Conservation (phyloP, 768 basidiomycete species). For the Suillus ampliporus region DNA sequence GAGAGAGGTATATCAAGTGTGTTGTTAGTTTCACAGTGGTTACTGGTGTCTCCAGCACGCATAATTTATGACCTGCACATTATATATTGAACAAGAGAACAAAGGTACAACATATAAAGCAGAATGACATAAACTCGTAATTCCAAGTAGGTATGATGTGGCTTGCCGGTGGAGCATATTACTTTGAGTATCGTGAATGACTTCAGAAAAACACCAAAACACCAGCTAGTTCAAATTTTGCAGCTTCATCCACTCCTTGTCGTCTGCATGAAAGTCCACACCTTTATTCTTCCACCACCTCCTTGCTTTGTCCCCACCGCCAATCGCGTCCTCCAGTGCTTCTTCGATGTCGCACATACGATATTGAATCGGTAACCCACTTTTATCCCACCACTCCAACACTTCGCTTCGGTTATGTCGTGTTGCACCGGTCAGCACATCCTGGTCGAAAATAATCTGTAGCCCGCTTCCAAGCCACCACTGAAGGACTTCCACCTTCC, state of each 20-base stretch:
- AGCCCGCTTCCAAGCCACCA: constrained; percentile 87
- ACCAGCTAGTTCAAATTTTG: constrained; percentile 66
- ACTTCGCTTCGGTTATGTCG: constrained; percentile 82
- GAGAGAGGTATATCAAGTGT: constrained; percentile 4
- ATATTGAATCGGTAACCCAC: constrained; percentile 80
- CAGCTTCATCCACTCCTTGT: constrained; percentile 89
- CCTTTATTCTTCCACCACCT: constrained; percentile 85
- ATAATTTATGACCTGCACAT: constrained; percentile 1
- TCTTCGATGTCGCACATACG: constrained; percentile 93
- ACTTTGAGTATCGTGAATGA: constrained; percentile 9
- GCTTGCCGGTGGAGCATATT: background rate
- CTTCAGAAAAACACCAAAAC: background rate
- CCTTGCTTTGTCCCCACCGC: constrained; percentile 75
- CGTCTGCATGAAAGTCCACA: constrained; percentile 81
- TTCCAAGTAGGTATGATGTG: constrained; percentile 1
- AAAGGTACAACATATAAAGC: background rate
- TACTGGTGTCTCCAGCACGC: background rate
- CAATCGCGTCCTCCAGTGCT: constrained; percentile 86
- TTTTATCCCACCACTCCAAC: constrained; percentile 88
- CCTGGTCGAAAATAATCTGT: constrained; percentile 80
- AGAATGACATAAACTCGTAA: background rate
- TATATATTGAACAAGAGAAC: background rate
- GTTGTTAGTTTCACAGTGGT: background rate
- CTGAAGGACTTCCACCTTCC: constrained; percentile 77
- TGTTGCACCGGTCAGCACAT: constrained; percentile 80